These are phyloP conservation scores for Zygosaccharomyces gambellarensis DNA, from an alignment of 805 yeast species.

Conservation along the genomic window DNA sequence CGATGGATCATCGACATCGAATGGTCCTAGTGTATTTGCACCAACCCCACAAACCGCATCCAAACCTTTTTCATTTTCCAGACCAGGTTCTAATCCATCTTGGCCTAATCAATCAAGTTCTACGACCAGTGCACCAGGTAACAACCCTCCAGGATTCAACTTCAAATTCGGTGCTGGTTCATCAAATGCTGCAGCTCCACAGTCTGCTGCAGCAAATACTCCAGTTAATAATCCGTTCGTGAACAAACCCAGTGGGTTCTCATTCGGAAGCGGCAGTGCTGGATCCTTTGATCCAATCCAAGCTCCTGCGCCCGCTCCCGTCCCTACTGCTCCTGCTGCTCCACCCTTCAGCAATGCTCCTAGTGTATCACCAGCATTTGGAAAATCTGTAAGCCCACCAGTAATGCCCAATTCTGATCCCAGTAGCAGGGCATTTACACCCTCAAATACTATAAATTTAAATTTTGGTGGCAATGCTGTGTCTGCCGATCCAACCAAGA, in stretches of 20 bases:
- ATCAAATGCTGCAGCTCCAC: background rate
- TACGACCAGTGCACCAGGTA: background rate
- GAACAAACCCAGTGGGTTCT: slow-evolving; percentile 2
- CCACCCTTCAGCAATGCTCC: slow-evolving; percentile 14
- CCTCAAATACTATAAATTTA: slow-evolving; percentile 26
- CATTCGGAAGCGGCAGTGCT: slow-evolving; percentile 4
- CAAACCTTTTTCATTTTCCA: slow-evolving; percentile 2
- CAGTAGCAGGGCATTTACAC: slow-evolving; percentile 20
- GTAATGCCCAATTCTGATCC: slow-evolving; percentile 6
- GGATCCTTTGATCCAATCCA: slow-evolving; percentile 1
- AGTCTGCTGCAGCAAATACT: slow-evolving; percentile 4
- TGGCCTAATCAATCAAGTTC: background rate
- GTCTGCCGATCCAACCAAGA: slow-evolving; percentile 20
- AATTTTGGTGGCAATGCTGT: slow-evolving; percentile 23
- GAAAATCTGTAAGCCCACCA: slow-evolving; percentile 17
- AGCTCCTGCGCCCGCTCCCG: slow-evolving; percentile 7
- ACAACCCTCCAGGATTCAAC: slow-evolving; percentile 1
- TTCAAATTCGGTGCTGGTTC: slow-evolving; percentile 7
- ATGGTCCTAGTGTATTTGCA: slow-evolving; percentile 1
- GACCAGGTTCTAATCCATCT: background rate
- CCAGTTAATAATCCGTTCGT: slow-evolving; percentile 5
- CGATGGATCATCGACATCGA: background rate
- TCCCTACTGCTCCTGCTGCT: slow-evolving; percentile 4
- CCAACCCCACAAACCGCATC: background rate
- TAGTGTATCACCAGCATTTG: slow-evolving; percentile 21